Evolutionary conservation across 2,329 filamentous ascomycete species (phyloP).

Genomic region (Fusarium compactum): DNA sequence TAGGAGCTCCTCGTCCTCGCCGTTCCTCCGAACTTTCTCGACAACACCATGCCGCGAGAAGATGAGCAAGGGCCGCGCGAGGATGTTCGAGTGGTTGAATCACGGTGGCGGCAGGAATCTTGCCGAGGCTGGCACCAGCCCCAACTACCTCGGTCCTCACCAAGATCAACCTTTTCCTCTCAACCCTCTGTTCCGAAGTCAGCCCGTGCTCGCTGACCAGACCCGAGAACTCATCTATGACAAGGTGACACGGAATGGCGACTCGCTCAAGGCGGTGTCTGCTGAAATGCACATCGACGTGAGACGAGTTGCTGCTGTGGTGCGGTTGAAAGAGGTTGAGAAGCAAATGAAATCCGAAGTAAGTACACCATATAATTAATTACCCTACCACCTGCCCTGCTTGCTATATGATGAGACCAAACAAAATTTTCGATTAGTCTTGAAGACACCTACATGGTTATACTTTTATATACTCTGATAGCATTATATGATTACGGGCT

Average conservation of each 20-base stretch:
- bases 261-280: slow-evolving; percentile 81
- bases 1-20: slow-evolving; percentile 13
- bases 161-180: slow-evolving; percentile 75
- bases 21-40: slow-evolving; percentile 53
- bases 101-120: slow-evolving; percentile 43
- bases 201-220: slow-evolving; percentile 78
- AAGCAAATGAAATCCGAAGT: slow-evolving; percentile 82
- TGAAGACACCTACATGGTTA: slow-evolving; percentile 96
- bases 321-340: slow-evolving; percentile 87
- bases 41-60: slow-evolving; percentile 56
- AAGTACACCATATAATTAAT: slow-evolving; percentile 55
- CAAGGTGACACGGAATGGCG: slow-evolving; percentile 72
- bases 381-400: slow-evolving; percentile 6
- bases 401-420: slow-evolving; percentile 69
- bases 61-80: slow-evolving; percentile 53
- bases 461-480: slow-evolving; percentile 55
- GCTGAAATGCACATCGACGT: slow-evolving; percentile 83
- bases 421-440: slow-evolving; percentile 98
- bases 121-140: slow-evolving; percentile 43
- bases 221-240: slow-evolving; percentile 80
- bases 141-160: slow-evolving; percentile 55
- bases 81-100: slow-evolving; percentile 57
- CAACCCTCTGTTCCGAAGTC: slow-evolving; percentile 77
- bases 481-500: slow-evolving; percentile 20
- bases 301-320: slow-evolving; percentile 85